Evolutionary conservation across 352 stramenopile genomes (phyloP).

Genomic region (Pythium apleroticum): DNA sequence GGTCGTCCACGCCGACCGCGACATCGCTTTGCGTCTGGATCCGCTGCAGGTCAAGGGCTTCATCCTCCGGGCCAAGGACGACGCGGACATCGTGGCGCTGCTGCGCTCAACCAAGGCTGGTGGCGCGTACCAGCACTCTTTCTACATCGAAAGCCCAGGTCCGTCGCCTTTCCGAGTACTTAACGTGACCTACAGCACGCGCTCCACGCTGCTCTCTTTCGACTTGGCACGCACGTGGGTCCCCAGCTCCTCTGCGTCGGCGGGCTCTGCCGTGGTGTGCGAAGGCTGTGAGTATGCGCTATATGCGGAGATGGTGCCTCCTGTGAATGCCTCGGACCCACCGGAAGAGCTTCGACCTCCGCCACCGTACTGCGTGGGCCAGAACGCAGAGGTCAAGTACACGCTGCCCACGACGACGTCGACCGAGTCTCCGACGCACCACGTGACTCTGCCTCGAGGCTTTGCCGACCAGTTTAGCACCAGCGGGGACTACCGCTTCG

Average conservation of each 20-base stretch:
- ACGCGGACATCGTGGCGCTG: constrained; percentile 26
- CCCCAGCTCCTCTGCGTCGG: neutral
- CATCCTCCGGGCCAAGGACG: constrained; percentile 24
- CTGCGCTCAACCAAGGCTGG: constrained; percentile 31
- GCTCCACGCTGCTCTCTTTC: constrained; percentile 25
- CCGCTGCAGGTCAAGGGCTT: constrained; percentile 32
- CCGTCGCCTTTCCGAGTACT: constrained; percentile 1
- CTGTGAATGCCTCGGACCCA: constrained; percentile 12
- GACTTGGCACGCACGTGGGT: constrained; percentile 22
- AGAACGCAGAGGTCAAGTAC: constrained; percentile 23
- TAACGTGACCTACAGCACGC: constrained; percentile 22
- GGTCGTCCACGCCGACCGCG: constrained; percentile 19
- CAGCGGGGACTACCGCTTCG: constrained; percentile 35
- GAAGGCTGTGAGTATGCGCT: constrained; percentile 33
- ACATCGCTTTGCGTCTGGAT: constrained; percentile 22
- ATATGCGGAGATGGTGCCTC: constrained; percentile 25
- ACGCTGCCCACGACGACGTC: constrained; percentile 15
- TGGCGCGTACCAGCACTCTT: constrained; percentile 25
- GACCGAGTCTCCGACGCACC: neutral
- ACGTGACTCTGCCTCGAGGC: constrained; percentile 19
- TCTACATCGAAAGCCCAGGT: constrained; percentile 13
- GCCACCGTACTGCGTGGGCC: constrained; percentile 30
- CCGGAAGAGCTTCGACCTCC: neutral
- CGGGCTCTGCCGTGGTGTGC: constrained; percentile 9
- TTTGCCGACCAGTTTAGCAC: constrained; percentile 36